These are phyloP conservation scores for Aspergillus cavernicola DNA, from an alignment of 495 filamentous ascomycete species.

Conservation along the genomic window DNA sequence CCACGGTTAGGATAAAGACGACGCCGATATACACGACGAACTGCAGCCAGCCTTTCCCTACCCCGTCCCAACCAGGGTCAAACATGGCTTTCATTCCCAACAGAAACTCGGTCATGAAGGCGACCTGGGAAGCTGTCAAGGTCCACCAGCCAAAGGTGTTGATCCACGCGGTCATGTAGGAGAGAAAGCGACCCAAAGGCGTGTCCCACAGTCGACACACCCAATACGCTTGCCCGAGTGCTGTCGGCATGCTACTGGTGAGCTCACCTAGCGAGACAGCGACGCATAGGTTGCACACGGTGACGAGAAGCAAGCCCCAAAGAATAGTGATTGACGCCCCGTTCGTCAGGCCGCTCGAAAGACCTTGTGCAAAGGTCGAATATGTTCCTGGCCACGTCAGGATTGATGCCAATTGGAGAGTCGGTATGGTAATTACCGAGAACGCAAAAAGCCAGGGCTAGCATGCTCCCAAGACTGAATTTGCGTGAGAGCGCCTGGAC, in stretches of 20 bases:
- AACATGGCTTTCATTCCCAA: conserved; percentile 47
- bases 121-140: conserved; percentile 40
- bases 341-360: conserved; percentile 40
- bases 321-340: conserved; percentile 44
- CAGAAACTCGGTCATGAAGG: conserved; percentile 46
- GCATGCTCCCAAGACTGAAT: conserved; percentile 47
- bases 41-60: conserved; percentile 38
- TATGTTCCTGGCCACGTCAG: conserved; percentile 28
- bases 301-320: conserved; percentile 44
- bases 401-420: too few species aligned
- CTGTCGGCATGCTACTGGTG: conserved; percentile 45
- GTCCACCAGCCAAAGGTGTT: conserved; percentile 51
- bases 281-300: conserved; percentile 42
- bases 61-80: conserved; percentile 32
- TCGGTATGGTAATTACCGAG: conserved; percentile 5
- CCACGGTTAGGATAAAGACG: conserved; percentile 33
- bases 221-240: conserved; percentile 45
- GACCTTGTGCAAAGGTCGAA: conserved; percentile 44
- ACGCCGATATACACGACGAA: conserved; percentile 44
- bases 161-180: conserved; percentile 48
- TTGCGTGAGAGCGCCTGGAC: conserved; percentile 45
- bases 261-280: conserved; percentile 44
- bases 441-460: conserved; percentile 42
- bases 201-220: conserved; percentile 38
- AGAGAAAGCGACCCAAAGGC: conserved; percentile 32